Conservation (phyloP, 1,284 basidiomycete genomes). For the Flammula alnicola region DNA sequence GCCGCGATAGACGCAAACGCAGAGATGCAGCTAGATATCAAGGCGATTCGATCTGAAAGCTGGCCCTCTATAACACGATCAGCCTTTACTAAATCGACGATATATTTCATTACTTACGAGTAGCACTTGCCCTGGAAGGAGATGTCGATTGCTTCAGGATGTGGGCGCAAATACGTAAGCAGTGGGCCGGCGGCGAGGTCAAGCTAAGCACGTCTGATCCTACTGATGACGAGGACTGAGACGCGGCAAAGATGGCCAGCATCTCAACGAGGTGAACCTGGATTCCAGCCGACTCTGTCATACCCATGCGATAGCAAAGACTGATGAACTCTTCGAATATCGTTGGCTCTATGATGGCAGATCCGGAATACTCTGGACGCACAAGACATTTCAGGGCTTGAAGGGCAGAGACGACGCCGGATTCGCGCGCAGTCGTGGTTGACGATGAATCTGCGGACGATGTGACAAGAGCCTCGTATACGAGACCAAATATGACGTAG, state of each 20-base stretch:
- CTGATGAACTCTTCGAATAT: conserved; percentile 92
- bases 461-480: conserved; percentile 86
- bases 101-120: conserved; percentile 50
- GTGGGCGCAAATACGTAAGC: conserved; percentile 82
- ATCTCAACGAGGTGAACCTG: conserved; percentile 81
- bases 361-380: conserved; percentile 79
- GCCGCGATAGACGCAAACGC: conserved; percentile 70
- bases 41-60: conserved; percentile 58
- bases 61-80: conserved; percentile 41
- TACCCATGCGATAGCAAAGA: conserved; percentile 87
- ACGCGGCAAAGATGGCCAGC: conserved; percentile 66
- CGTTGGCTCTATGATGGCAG: conserved; percentile 76
- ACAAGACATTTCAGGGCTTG: conserved; percentile 83
- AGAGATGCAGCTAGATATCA: conserved; percentile 72
- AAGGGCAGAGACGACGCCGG: conserved; percentile 72
- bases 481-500: conserved; percentile 89
- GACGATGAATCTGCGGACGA: conserved; percentile 62
- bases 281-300: conserved; percentile 81
- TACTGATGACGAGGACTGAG: conserved; percentile 44
- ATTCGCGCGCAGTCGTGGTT: conserved; percentile 43
- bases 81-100: not conserved
- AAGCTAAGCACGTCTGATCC: conserved; percentile 45
- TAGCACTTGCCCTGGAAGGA: conserved; percentile 53
- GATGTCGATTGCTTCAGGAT: conserved; percentile 76
- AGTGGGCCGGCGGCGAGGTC: conserved; percentile 67